Evolutionary conservation across 352 stramenopile species (phyloP).

Genomic region (Saprolegnia parasitica): DNA sequence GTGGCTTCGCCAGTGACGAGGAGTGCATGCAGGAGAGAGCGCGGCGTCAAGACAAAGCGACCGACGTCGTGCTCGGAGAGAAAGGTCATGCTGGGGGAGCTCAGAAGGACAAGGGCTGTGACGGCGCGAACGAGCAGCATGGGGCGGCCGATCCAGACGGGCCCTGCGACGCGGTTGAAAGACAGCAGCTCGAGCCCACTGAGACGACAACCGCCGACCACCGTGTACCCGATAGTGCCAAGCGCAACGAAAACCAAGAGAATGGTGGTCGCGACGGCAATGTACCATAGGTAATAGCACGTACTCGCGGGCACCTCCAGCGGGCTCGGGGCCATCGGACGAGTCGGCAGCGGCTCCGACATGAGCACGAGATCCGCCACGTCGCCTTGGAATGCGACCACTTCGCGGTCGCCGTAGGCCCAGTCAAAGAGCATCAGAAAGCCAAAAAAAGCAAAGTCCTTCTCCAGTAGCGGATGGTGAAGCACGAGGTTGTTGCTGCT

Average conservation of each 20-base stretch:
- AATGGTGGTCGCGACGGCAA: neutral
- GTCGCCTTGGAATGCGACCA: constrained; percentile 20
- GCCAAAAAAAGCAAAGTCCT: constrained; percentile 15
- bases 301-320: constrained; percentile 14
- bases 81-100: neutral
- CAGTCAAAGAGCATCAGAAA: constrained; percentile 17
- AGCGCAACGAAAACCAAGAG: neutral
- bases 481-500: neutral
- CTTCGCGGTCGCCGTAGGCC: constrained; percentile 13
- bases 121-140: constrained; percentile 20
- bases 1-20: constrained; percentile 15
- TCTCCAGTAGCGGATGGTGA: neutral
- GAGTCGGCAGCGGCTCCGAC: neutral
- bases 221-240: neutral
- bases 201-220: neutral
- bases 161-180: constrained; percentile 23
- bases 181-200: neutral
- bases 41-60: neutral
- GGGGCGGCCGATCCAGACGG: constrained; percentile 22
- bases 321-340: neutral
- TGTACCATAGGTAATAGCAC: constrained; percentile 23
- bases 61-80: neutral
- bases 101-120: constrained; percentile 16
- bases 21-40: neutral
- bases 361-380: neutral